Evolutionary conservation across 1,284 basidiomycete genomes (phyloP), one percentile per base, ranked within the genome.

Genomic region (Singerocomus inundabilis): DNA sequence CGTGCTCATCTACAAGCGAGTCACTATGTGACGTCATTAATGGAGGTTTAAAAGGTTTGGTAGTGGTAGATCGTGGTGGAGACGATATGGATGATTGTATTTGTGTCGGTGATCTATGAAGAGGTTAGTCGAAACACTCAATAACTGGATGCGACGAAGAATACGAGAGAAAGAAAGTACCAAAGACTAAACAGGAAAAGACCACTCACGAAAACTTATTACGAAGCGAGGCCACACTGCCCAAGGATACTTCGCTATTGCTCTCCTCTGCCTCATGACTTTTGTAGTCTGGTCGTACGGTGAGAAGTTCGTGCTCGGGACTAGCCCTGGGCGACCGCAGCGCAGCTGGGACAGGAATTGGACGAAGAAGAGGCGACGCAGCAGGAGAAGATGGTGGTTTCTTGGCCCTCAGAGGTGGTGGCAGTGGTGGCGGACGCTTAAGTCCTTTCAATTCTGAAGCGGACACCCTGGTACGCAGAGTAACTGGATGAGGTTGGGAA

Each of bases 341-440:
- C 25, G 56, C 52, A 11, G 68, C 58, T 9, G 75, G 70, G 15
- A 70, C 63, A 6, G 74, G 72, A 4, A 73, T 70, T 1, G 78
- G 75, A 11, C 70, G 70, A 49, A 76, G 56, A n/a, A 75, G 64
- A 16, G 79, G 75, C 4, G 76, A 74, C 10, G 65, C 57, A 16
- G 64, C 52, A 16, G 73, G 70, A 6, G 75, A 73, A 1, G 61
- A 59, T 6, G 67, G 56, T 1, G 63, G 55, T 25, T 71, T 69
- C 57, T 76, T 78, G 5, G 70, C 65, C 13, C 77, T 73, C 13
- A 72, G 55, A 13, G 78, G 76, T 1, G 82, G 82, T 3, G 82
- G 82, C 0, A 82, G 84, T 0, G 84, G 84, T 0, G 82, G 82
- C 12, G 75, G 73, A 49, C 77, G 70, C 57, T 77, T 80, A 3